These are phyloP conservation scores for Mycosphaerelloides madeirae DNA, from an alignment of 2,329 filamentous ascomycete species.

Conservation along the genomic window DNA sequence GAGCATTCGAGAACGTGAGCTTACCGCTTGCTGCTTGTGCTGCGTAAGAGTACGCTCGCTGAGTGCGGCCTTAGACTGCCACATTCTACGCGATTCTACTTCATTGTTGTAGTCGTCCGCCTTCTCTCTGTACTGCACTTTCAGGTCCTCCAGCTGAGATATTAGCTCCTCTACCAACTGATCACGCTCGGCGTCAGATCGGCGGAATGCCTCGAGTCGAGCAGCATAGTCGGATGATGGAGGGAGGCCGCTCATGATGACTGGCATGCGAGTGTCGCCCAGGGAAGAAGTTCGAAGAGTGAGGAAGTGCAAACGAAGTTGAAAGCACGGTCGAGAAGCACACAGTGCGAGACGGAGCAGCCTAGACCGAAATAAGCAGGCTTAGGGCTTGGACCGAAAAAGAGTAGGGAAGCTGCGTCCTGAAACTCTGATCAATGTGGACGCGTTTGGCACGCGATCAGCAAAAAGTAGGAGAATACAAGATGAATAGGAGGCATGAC, in stretches of 20 bases:
- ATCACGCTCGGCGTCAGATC: conserved; percentile 30
- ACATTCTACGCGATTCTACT: conserved; percentile 32
- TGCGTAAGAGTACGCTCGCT: conserved; percentile 21
- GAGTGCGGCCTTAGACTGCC: conserved; percentile 27
- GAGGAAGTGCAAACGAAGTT: no score
- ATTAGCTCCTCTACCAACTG: conserved; percentile 30
- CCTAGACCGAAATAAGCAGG: no score
- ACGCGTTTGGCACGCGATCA: no score
- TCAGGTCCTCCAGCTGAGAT: conserved; percentile 29
- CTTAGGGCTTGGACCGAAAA: no score
- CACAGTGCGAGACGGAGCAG: no score
- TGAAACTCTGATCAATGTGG: no score
- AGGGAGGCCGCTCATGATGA: conserved; percentile 20
- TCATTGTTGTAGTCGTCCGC: conserved; percentile 36
- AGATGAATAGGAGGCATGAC: no score
- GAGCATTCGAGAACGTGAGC: background rate
- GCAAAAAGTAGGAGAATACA: no score
- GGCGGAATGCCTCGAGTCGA: conserved; percentile 30
- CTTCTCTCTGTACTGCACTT: conserved; percentile 31
- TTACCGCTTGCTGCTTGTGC: conserved; percentile 24
- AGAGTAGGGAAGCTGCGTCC: no score
- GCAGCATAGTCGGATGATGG: conserved; percentile 14
- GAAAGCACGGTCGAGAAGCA: no score
- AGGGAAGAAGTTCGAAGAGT: no score
- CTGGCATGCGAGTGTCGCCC: background rate